Evolutionary conservation across 129 eudicot species (phyloP), one percentile per base, ranked within the genome.

Genomic region (Flaveria brownii): DNA sequence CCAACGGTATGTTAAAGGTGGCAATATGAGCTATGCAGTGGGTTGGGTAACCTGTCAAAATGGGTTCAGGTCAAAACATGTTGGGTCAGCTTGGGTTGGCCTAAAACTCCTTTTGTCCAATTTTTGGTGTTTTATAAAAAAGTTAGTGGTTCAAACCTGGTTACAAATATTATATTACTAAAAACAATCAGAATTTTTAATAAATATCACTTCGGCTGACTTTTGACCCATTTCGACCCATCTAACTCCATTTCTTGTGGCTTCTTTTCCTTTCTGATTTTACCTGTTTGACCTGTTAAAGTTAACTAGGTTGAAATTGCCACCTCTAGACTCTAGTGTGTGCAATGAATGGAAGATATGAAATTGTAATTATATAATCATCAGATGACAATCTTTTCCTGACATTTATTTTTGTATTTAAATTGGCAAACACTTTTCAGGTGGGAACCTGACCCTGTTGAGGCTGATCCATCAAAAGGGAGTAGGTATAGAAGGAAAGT

Each of bases 401-500:
- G 54, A 17, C 25, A 41, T 60, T 63, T 63, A 69, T 23, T 75
- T 30, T 85, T 36, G 6, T 45, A 82, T 73, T 14, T 68, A 22
- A 39, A 20, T 56, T 75, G 22, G 18, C 52, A 28, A 67, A 70
- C 78, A 13, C 26, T 57, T 33, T 85, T 73, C 85, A 94, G 98
- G 51, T 94, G 98, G 98, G 98, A 91, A 82, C 98, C 98, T 36
- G 98, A 94, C 79, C 98, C 98, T 59, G 91, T 91, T 46, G 97
- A 88, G 87, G 98, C 97, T 10, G 98, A 94, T 66, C 96, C 97
- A 28, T 54, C 83, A 43, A 94, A 91, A 80, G 95, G 97, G 12
- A 87, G 97, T 80, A 84, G 93, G 74, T 67, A 75, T 54, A 77
- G 88, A 55, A 91, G 96, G 83, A 94, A 94, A 85, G 91, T 91